Conservation (phyloP, 768 basidiomycete species). For the Russula sp. region DNA sequence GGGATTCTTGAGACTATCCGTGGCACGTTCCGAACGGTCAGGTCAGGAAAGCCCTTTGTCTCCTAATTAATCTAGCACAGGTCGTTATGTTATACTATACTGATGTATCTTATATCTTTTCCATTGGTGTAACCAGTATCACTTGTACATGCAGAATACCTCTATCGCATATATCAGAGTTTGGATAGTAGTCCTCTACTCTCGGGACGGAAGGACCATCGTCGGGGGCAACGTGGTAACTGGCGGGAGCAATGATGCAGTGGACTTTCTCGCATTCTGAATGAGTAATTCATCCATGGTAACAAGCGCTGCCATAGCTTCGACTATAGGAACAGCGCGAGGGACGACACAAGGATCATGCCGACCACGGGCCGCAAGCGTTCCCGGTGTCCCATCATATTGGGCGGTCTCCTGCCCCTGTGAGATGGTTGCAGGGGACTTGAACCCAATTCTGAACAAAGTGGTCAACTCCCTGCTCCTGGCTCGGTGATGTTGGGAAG, state of each 20-base stretch:
- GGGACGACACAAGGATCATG: slow-evolving; percentile 99
- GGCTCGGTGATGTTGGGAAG: too few species aligned
- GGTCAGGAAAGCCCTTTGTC: background rate
- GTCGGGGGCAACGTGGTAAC: slow-evolving; percentile 86
- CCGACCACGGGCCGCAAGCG: slow-evolving; percentile 83
- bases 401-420: slow-evolving; percentile 84
- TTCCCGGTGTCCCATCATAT: slow-evolving; percentile 87
- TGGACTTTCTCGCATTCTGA: slow-evolving; percentile 75
- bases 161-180: slow-evolving; percentile 1
- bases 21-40: background rate
- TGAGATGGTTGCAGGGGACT: slow-evolving; percentile 96
- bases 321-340: slow-evolving; percentile 94
- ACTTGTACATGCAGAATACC: slow-evolving; percentile 9
- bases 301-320: slow-evolving; percentile 94
- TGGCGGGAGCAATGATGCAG: slow-evolving; percentile 72
- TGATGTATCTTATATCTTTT: slow-evolving; percentile 15
- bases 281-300: slow-evolving; percentile 90
- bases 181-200: background rate
- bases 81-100: slow-evolving; percentile 2
- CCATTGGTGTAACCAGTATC: slow-evolving; percentile 9
- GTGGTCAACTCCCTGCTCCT: background rate
- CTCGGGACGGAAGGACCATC: slow-evolving; percentile 46
- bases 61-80: background rate
- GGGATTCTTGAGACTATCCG: too few species aligned
- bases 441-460: slow-evolving; percentile 77